Evolutionary conservation across 1,284 basidiomycete genomes (phyloP).

Genomic region (Austropuccinia psidii): DNA sequence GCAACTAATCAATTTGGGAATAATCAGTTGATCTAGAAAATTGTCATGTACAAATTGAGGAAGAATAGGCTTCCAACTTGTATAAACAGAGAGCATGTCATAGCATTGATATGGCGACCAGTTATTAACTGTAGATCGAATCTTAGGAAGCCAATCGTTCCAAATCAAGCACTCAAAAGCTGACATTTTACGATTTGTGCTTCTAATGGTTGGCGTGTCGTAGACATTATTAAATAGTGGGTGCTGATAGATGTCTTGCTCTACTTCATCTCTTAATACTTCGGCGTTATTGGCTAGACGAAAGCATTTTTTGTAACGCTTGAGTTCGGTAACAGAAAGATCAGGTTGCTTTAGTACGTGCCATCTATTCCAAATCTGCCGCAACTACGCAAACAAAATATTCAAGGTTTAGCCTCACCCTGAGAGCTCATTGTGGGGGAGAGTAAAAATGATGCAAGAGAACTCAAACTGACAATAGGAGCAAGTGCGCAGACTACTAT

Average conservation of each 20-base stretch:
- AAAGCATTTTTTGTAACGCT: slow-evolving; percentile 61
- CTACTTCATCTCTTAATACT: slow-evolving; percentile 33
- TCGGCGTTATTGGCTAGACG: slow-evolving; percentile 49
- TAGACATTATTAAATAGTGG: not conserved
- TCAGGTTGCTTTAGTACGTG: slow-evolving; percentile 62
- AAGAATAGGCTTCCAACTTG: slow-evolving; percentile 76
- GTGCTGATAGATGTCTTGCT: slow-evolving; percentile 9
- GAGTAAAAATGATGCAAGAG: slow-evolving; percentile 41
- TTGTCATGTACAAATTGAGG: slow-evolving; percentile 90
- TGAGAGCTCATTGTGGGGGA: slow-evolving; percentile 39
- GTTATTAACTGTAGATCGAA: slow-evolving; percentile 76
- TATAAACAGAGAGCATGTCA: slow-evolving; percentile 71
- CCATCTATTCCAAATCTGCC: slow-evolving; percentile 62
- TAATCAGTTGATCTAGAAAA: slow-evolving; percentile 83
- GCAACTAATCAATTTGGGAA: slow-evolving; percentile 79
- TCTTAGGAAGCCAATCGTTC: slow-evolving; percentile 86
- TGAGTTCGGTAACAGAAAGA: slow-evolving; percentile 55
- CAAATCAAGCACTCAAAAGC: slow-evolving; percentile 89
- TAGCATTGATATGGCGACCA: slow-evolving; percentile 71
- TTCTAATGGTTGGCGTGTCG: not conserved
- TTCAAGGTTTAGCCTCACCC: slow-evolving; percentile 38
- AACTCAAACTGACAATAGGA: slow-evolving; percentile 56
- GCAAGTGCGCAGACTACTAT: slow-evolving; percentile 82
- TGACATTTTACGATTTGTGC: slow-evolving; percentile 61
- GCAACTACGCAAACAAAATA: slow-evolving; percentile 50